Conservation (phyloP, 2,329 filamentous ascomycete genomes). For the Fusarium redolens region DNA sequence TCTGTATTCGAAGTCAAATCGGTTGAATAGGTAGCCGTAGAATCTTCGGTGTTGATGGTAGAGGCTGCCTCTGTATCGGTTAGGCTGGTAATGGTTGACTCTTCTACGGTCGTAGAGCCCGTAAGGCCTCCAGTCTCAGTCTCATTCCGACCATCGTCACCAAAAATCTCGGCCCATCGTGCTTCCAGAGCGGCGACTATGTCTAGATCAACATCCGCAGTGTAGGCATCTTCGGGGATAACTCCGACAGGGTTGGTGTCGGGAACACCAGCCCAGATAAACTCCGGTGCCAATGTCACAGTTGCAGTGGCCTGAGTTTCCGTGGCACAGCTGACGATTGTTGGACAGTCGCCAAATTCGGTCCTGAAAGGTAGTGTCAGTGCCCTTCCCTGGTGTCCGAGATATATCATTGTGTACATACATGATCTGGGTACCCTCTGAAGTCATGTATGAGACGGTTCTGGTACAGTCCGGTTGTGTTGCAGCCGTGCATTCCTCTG, state of each 20-base stretch:
- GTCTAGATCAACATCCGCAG: background rate
- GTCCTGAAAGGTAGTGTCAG: background rate
- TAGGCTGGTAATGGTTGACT: background rate
- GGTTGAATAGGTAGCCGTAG: too few species aligned
- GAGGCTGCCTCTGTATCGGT: background rate
- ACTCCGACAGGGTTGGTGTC: background rate
- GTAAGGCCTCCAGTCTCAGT: background rate
- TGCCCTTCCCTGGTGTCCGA: accelerated
- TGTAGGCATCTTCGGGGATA: background rate
- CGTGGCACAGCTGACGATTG: background rate
- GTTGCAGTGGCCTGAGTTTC: background rate
- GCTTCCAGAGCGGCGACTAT: background rate
- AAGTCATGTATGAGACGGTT: background rate
- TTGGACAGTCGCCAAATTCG: background rate
- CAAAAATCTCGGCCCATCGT: background rate
- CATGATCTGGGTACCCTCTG: background rate
- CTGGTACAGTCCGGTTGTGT: background rate
- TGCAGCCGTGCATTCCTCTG: background rate
- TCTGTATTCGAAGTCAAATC: background rate
- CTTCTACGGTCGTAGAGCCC: background rate
- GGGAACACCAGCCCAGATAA: background rate
- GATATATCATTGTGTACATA: background rate
- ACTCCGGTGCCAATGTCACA: background rate
- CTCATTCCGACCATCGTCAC: background rate
- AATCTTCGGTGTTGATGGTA: background rate